Base-by-base conservation (phyloP, 495 filamentous ascomycete genomes). In the Tuber brumale region DNA sequence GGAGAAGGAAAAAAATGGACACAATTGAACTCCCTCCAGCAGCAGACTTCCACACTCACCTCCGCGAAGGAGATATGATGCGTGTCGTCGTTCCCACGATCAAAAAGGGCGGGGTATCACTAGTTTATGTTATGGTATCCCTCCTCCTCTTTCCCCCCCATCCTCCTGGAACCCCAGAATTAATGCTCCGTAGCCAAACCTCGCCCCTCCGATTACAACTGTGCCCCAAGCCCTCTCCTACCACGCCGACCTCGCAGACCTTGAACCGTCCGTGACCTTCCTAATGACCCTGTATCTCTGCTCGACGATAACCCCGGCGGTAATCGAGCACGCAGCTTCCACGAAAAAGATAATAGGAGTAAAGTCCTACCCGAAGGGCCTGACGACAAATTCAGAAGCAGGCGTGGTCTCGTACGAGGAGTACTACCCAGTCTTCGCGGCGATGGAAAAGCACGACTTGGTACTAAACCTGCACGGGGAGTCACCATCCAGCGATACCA, bases 251-350 rank as follows among this genome's bases (percentile, higher is more conserved):
- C 87, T 97, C 71, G 85, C 88, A 78, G 86, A 87, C 72, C 85
- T 94, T 78, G 92, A 91, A 71, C 90, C 91, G 0, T 87, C 88
- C 48, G 90, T 97, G 69, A 90, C 88, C 74, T 97, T 90, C 82
- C 88, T 97, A 74, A 97, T 97, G 94, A 92, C 93, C 6, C 87
- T 97, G 41, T 97, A 95, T 83, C 89, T 96, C 48, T 91, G 93
- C 81, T 87, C 91, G 70, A 88, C 86, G 42, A 88, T 97, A 71
- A 97, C 92, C 4, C 92, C 94, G 9, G 91, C 92, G 46, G 89
- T 89, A 19, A 93, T 97, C 75, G 86, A 87, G 69, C 89, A 92
- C 79, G 94, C 93, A 41, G 91, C 90, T 81, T 83, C 85, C 73
- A 87, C 88, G 46, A 90, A 90, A 1, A 88, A 92, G 72, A 85